Evolutionary conservation across 2,329 filamentous ascomycete species (phyloP).

Genomic region (Epichloe hybrida): DNA sequence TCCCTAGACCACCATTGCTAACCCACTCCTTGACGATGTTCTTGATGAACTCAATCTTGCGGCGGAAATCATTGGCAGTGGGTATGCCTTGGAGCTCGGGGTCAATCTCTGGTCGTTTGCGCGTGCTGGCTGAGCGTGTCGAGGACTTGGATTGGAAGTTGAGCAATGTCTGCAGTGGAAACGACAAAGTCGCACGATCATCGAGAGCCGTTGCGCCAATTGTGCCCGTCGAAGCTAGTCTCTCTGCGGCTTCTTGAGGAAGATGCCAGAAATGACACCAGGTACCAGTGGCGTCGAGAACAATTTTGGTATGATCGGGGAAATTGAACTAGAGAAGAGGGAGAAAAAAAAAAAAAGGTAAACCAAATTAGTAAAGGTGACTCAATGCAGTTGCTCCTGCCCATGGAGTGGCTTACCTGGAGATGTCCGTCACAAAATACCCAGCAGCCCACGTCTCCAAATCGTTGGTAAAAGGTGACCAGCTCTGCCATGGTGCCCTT

Average conservation of each 20-base stretch:
- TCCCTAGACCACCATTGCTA: constrained; percentile 54
- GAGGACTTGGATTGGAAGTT: constrained; percentile 45
- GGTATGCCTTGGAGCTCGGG: constrained; percentile 50
- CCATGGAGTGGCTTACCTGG: constrained; percentile 36
- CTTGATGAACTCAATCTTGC: constrained; percentile 61
- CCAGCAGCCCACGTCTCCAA: constrained; percentile 72
- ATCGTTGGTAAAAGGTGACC: constrained; percentile 69
- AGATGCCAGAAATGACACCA: constrained; percentile 71
- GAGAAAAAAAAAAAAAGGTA: background rate
- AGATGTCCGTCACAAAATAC: constrained; percentile 68
- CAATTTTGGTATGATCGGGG: constrained; percentile 75
- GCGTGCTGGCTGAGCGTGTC: constrained; percentile 31
- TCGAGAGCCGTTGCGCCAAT: constrained; percentile 58
- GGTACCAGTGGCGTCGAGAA: constrained; percentile 59
- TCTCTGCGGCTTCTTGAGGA: constrained; percentile 53
- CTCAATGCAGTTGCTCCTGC: background rate
- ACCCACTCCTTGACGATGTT: constrained; percentile 60
- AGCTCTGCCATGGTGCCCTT: constrained; percentile 36
- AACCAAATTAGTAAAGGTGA: background rate
- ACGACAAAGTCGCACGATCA: constrained; percentile 56
- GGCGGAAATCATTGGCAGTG: constrained; percentile 57
- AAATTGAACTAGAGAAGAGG: constrained; percentile 55
- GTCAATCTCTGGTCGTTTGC: constrained; percentile 46
- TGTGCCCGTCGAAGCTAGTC: constrained; percentile 50
- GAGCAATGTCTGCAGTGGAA: constrained; percentile 58